Evolutionary conservation across 768 basidiomycete genomes (phyloP), one percentile per base, ranked within the genome.

Genomic region (Suillus americanus): DNA sequence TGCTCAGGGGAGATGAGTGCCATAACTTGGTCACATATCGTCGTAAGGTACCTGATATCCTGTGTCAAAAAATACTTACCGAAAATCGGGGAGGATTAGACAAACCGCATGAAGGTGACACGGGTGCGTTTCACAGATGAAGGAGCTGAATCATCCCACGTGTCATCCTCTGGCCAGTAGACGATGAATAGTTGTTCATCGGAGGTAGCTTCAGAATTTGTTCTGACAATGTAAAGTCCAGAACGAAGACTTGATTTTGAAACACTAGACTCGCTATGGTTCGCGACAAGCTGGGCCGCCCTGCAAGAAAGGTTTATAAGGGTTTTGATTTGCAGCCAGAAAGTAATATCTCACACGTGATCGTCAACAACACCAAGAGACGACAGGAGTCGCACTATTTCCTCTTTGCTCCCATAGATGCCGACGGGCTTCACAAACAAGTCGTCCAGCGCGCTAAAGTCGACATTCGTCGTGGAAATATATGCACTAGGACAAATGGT

Each of bases 111-210:
- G 67, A 89, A 89, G 0, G 86, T 85, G 3, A 83, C 76, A 7
- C 87, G 79, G 73, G 87, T 89, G 3, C 82, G 79, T 35, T 77
- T 69, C 56, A 85, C 79, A 5, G 84, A 74, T 1, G 80, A 74
- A 7, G 74, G 41, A 0, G 84, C 81, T 16, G 77, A 73, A 69
- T 87, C 85, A 40, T 82, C 70, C 87, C 87, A 89, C 0, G 87
- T 88, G 0, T 74, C 79, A 37, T 84, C 78, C 64, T 89, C 85
- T 0, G 87, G 87, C 88, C 88, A 89, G 63, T 85, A 88, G 7
- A 89, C 67, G 16, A 86, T 78, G 59, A 83, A 85, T 8, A 83
- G 59, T 28, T 76, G 69, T 30, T 77, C 71, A 2, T 53, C 33
- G 2, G 65, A 65, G 1, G 41, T 64, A 14, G 56, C 51, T 28